Evolutionary conservation across 768 basidiomycete genomes (phyloP).

Genomic region (Panaeolus papilionaceus): DNA sequence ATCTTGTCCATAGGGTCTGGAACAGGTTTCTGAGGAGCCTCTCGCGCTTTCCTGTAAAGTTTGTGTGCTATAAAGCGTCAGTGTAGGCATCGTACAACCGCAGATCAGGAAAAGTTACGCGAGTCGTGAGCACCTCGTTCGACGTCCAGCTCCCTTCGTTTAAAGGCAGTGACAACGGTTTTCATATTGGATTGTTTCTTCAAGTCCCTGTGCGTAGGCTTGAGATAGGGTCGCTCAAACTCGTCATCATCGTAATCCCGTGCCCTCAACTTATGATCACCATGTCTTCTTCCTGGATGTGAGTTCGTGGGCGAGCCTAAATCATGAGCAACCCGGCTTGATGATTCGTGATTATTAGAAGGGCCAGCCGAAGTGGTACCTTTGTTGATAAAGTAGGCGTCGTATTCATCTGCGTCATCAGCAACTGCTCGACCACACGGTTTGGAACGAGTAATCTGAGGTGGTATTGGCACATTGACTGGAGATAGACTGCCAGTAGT

Average conservation of each 20-base stretch:
- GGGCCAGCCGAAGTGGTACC: background rate
- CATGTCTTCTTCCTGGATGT: background rate
- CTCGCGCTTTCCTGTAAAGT: background rate
- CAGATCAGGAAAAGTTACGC: background rate
- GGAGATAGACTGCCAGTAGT: too few species aligned
- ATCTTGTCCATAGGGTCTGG: slow-evolving; percentile 16
- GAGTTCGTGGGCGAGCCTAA: background rate
- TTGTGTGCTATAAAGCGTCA: background rate
- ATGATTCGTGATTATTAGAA: background rate
- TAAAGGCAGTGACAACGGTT: background rate
- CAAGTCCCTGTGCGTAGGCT: background rate
- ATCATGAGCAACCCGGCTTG: background rate
- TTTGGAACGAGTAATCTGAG: background rate
- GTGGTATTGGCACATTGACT: too few species aligned
- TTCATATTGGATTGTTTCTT: background rate
- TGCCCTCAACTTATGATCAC: background rate
- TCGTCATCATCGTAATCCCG: background rate
- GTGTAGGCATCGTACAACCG: background rate
- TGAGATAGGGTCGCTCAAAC: background rate
- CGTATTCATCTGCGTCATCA: background rate
- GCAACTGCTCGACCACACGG: background rate
- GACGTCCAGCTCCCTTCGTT: background rate
- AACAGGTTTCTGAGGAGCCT: background rate
- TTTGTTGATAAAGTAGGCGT: background rate
- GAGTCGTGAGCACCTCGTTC: background rate